A percentile compares a stretch with the other conserved stretches of the same genome.
These are phyloP conservation scores for Tritrichomonas foetus DNA, from an alignment of 208 protist genomes.

Conservation along the genomic window DNA sequence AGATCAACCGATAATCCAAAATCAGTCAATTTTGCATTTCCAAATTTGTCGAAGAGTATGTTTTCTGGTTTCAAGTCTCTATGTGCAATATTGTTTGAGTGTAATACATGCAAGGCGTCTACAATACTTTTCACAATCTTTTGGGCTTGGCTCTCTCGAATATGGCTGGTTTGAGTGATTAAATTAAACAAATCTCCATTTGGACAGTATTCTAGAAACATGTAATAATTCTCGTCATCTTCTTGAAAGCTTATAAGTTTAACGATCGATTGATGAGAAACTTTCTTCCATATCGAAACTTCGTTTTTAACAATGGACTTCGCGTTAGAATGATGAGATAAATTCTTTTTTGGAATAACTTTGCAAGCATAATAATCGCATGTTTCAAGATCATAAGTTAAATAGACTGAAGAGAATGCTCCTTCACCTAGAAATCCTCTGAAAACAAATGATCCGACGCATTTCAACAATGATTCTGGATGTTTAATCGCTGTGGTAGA, in stretches of 20 bases:
- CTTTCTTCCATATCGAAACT: not conserved
- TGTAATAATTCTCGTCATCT: conserved; percentile 5
- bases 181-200: not conserved
- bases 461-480: no score
- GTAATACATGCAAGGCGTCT: not conserved
- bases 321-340: no score
- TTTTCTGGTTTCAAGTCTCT: conserved; percentile 35
- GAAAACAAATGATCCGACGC: no score
- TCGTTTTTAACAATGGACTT: not conserved
- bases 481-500: no score
- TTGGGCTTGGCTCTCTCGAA: not conserved
- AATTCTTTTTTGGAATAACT: no score
- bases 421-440: no score
- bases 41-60: not conserved
- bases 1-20: not conserved
- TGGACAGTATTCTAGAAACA: conserved; percentile 13
- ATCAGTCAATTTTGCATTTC: not conserved
- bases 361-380: no score
- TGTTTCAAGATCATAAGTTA: no score
- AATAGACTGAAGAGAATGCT: no score
- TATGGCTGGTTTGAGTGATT: not conserved
- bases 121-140: not conserved
- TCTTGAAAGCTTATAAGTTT: not conserved
- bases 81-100: not conserved
- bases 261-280: not conserved